Evolutionary conservation across 257 asterid species (phyloP).

Genomic region (Galeopsis tetrahit): DNA sequence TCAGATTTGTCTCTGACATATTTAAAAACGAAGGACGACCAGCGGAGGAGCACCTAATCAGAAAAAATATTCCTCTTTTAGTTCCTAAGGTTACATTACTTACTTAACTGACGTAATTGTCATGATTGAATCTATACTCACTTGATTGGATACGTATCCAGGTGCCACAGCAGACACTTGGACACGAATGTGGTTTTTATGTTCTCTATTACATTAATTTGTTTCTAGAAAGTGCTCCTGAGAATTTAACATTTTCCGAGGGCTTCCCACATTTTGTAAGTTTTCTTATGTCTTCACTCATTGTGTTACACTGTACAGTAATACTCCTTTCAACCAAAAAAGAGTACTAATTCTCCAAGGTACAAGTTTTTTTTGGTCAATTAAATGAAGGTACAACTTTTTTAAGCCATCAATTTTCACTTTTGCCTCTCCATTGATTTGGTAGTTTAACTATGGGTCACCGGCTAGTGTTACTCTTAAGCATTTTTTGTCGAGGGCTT

Average conservation of each 20-base stretch:
- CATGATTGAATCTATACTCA: conserved; percentile 25
- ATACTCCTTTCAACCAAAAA: background rate
- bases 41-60: conserved; percentile 35
- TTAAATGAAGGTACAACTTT: background rate
- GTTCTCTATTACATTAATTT: conserved; percentile 54
- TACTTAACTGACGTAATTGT: conserved; percentile 17
- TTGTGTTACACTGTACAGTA: background rate
- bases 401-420: background rate
- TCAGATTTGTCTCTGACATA: conserved; percentile 62
- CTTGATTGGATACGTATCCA: conserved; percentile 29
- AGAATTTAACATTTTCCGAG: conserved; percentile 43
- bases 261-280: conserved; percentile 80
- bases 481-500: background rate
- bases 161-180: conserved; percentile 76
- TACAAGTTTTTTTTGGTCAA: background rate
- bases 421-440: background rate
- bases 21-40: conserved; percentile 42
- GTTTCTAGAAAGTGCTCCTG: conserved; percentile 60
- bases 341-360: conserved; percentile 1
- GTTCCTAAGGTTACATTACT: conserved; percentile 57
- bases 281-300: conserved; percentile 29
- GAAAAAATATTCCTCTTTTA: conserved; percentile 53
- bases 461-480: background rate
- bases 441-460: no score
- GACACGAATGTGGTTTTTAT: conserved; percentile 59